Evolutionary conservation across 306 rosid species (phyloP).

Genomic region (Lotus japonicus): DNA sequence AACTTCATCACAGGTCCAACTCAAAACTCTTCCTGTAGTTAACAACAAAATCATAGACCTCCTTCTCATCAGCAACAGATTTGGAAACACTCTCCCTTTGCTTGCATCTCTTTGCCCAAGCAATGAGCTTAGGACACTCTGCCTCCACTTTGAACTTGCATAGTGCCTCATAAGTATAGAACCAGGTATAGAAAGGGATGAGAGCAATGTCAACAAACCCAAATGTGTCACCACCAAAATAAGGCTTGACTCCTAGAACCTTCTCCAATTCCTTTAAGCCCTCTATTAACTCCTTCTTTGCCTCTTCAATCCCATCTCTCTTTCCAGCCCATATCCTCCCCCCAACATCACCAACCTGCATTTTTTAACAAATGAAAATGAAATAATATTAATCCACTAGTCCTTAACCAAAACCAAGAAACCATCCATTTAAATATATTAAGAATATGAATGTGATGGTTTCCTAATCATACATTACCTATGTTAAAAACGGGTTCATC

Average conservation of each 20-base stretch:
- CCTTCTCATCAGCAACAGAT: constrained; percentile 35
- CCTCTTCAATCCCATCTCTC: constrained; percentile 40
- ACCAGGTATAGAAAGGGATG: constrained; percentile 34
- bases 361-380: background rate
- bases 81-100: constrained; percentile 31
- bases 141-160: constrained; percentile 38
- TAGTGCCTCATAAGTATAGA: constrained; percentile 28
- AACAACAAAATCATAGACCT: constrained; percentile 21
- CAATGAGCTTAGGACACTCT: constrained; percentile 41
- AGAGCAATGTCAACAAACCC: constrained; percentile 44
- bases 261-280: constrained; percentile 27
- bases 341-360: constrained; percentile 25
- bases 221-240: constrained; percentile 33
- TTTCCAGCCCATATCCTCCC: constrained; percentile 26
- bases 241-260: constrained; percentile 24
- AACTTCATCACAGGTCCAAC: too few species aligned
- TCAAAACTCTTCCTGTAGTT: too few species aligned
- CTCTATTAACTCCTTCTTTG: constrained; percentile 28
- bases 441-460: too few species aligned
- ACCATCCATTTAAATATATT: too few species aligned
- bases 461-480: too few species aligned
- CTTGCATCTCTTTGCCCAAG: constrained; percentile 44
- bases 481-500: too few species aligned
- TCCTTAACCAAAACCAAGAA: too few species aligned
- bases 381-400: too few species aligned